Evolutionary conservation across 176 grass and related monocot species (phyloP).

Genomic region (Oryza glaberrima): DNA sequence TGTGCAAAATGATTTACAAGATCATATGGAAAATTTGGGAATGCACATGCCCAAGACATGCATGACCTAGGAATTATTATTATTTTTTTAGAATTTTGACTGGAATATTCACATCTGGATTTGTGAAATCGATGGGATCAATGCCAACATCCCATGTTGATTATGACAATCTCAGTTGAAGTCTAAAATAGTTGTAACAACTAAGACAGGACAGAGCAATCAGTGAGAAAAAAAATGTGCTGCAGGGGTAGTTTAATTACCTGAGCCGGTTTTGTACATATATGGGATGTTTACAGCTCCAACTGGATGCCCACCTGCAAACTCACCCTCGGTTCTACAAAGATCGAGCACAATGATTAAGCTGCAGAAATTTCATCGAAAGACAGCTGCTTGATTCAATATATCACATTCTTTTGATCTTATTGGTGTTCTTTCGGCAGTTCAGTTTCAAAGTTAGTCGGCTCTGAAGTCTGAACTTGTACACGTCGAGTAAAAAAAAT

Average conservation of each 20-base stretch:
- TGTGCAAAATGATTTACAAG: neutral
- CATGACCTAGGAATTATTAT: neutral
- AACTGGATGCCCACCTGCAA: conserved; percentile 60
- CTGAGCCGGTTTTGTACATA: conserved; percentile 69
- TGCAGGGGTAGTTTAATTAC: conserved; percentile 29
- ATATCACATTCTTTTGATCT: neutral
- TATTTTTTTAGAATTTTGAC: neutral
- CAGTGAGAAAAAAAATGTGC: neutral
- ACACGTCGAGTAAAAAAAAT: neutral
- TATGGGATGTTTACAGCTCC: conserved; percentile 80
- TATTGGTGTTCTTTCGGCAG: neutral
- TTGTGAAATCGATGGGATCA: neutral
- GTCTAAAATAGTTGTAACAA: neutral
- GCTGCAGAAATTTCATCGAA: neutral
- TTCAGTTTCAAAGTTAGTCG: neutral
- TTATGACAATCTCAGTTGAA: neutral
- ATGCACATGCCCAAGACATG: neutral
- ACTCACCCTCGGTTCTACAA: conserved; percentile 67
- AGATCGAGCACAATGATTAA: neutral
- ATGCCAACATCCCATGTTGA: neutral
- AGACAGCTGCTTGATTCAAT: neutral
- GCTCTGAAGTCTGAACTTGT: neutral
- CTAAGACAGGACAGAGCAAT: neutral
- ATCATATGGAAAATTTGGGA: neutral
- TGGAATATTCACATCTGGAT: neutral